phyloP scores from a whole-genome alignment of 1,284 basidiomycete genomes.

The Apiotrichum domesticum region DNA sequence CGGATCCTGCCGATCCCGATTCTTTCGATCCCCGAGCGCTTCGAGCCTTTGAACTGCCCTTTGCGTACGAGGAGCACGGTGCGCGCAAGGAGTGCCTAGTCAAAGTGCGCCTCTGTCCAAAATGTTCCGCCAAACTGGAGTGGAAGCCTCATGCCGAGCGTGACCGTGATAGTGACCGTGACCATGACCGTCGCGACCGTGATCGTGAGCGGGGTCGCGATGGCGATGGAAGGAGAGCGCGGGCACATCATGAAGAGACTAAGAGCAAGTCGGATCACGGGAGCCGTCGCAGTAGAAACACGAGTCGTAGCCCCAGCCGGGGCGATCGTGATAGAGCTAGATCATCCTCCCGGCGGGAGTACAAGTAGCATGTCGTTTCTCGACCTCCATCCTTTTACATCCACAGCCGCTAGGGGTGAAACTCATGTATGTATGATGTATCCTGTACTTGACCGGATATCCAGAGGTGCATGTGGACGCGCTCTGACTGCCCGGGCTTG shows the following conservation, averaged over 20 bases:
- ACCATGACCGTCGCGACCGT: neutral
- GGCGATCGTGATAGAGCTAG: neutral
- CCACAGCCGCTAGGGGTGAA: no score
- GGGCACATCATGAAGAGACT: no score
- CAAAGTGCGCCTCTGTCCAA: conserved; percentile 74
- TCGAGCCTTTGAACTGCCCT: conserved; percentile 74
- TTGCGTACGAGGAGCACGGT: conserved; percentile 74
- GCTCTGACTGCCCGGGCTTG: no score
- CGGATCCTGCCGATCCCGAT: conserved; percentile 25
- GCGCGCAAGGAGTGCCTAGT: conserved; percentile 71
- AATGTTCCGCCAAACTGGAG: conserved; percentile 73
- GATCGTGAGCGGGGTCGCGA: neutral
- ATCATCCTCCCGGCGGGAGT: neutral
- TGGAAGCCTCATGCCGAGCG: conserved; percentile 57
- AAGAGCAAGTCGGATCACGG: no score
- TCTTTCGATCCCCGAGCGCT: conserved; percentile 33
- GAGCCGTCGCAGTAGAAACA: neutral
- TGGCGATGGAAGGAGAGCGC: no score
- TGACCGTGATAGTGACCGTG: neutral
- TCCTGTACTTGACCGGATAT: no score
- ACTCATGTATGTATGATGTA: no score
- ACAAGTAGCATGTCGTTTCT: neutral
- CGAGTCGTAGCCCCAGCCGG: neutral
- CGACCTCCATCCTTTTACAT: no score
- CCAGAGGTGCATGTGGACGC: no score